Evolutionary conservation across 1,284 basidiomycete genomes (phyloP), one percentile per base, ranked within the genome.

Genomic region (Ustilago esculenta): DNA sequence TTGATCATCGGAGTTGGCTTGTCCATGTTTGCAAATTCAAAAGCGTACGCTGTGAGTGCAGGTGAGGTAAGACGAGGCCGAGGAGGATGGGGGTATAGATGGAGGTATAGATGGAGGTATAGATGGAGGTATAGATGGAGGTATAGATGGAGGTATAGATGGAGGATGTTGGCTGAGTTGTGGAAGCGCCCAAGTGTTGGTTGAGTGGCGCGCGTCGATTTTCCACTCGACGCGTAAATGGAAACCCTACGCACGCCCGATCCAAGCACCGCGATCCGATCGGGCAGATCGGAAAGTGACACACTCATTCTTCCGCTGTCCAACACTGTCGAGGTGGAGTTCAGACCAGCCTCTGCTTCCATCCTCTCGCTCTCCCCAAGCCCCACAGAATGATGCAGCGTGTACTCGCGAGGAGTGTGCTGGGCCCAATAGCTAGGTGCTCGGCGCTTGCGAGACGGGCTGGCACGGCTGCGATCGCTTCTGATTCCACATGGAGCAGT

Each of bases 1-100:
- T 79, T 81, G 68, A 76, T 67, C 29, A 79, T 48, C 1, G 78
- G 79, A 4, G 72, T 76, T 10, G 76, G 66, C 46, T 75, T 73
- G 33, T 76, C 75, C 76, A 79, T 79, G 30, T n/a, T 72, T 50
- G n/a, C 20, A 15, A 21, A n/a, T n/a, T n/a, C n/a, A n/a, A n/a
- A n/a, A n/a, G n/a, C n/a, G n/a, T n/a, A n/a, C n/a, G n/a, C n/a
- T n/a, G n/a, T n/a, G n/a, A n/a, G n/a, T n/a, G n/a, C n/a, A n/a
- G n/a, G n/a, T n/a, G n/a, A n/a, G n/a, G n/a, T n/a, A n/a, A n/a
- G n/a, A n/a, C n/a, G n/a, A n/a, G 12, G 20, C 14, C 6, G 27
- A 24, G 10, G 25, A 18, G 8, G n/a, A 15, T 4, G n/a, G 25
- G 20, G 0, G 34, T 21, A 21, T n/a, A n/a, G n/a, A n/a, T n/a